phyloP scores from a whole-genome alignment of 306 rosid genomes.

The Morella rubra region DNA sequence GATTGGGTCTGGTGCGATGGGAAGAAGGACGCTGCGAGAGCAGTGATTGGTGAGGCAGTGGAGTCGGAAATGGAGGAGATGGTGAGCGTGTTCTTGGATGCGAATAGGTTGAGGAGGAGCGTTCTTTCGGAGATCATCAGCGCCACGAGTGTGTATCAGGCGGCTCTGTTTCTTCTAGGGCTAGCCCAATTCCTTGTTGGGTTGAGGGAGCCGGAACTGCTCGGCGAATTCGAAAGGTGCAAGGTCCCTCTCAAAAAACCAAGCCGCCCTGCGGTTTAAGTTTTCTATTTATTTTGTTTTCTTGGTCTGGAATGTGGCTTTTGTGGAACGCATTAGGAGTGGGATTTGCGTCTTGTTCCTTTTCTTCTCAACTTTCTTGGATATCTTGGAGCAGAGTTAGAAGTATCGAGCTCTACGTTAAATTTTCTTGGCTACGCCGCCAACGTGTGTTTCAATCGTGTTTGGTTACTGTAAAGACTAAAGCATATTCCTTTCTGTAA shows the following conservation, averaged over 20 bases:
- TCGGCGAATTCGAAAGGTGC: slow-evolving; percentile 34
- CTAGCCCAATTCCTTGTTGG: slow-evolving; percentile 65
- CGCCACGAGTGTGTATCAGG: slow-evolving; percentile 48
- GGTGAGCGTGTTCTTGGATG: slow-evolving; percentile 55
- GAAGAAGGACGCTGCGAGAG: slow-evolving; percentile 27
- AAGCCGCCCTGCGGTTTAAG: slow-evolving; percentile 7
- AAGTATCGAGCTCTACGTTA: background rate
- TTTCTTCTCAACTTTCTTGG: background rate
- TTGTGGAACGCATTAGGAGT: background rate
- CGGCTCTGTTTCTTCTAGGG: slow-evolving; percentile 63
- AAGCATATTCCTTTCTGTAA: background rate
- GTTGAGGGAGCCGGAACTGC: slow-evolving; percentile 45
- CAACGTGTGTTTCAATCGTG: background rate
- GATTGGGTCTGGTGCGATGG: slow-evolving; percentile 39
- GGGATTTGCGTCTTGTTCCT: background rate
- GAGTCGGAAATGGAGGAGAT: slow-evolving; percentile 54
- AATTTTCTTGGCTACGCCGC: background rate
- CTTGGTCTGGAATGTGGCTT: background rate
- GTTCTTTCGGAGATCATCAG: slow-evolving; percentile 60
- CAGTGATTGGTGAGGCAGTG: slow-evolving; percentile 35
- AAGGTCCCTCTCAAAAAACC: slow-evolving; percentile 24
- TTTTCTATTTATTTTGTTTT: background rate
- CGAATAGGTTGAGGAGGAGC: slow-evolving; percentile 60
- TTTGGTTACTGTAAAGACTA: background rate
- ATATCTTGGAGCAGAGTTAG: background rate